Conservation (phyloP, 2,329 filamentous ascomycete genomes). For the Penicillium polonicum region DNA sequence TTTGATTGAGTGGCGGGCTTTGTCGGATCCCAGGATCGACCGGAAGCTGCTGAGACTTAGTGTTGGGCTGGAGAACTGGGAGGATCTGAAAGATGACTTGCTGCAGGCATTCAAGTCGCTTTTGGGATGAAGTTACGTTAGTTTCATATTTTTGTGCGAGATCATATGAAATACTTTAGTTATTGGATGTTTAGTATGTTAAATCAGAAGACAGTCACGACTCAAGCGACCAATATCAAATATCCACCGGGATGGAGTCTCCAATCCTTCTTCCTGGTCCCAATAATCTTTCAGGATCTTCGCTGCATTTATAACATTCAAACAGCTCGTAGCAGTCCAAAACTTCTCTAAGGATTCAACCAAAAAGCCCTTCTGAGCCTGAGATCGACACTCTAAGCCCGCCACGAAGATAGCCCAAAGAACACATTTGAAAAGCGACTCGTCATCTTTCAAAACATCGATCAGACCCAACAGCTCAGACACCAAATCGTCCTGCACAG, state of each 20-base stretch:
- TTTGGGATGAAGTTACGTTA: neutral
- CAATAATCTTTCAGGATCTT: conserved; percentile 31
- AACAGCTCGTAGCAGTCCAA: conserved; percentile 33
- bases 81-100: conserved; percentile 77
- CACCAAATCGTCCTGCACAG: conserved; percentile 22
- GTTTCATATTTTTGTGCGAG: too few species aligned
- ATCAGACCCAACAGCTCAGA: conserved; percentile 28
- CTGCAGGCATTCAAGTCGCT: conserved; percentile 28
- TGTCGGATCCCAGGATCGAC: conserved; percentile 75
- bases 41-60: conserved; percentile 73
- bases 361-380: conserved; percentile 25
- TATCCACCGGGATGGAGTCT: conserved; percentile 27
- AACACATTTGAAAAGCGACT: conserved; percentile 33
- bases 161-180: too few species aligned
- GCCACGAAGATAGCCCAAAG: conserved; percentile 39
- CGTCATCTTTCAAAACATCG: conserved; percentile 23
- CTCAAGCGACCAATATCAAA: conserved; percentile 30
- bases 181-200: neutral
- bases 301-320: conserved; percentile 35
- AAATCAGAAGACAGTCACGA: conserved; percentile 35
- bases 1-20: conserved; percentile 90
- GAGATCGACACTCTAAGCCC: conserved; percentile 30
- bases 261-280: conserved; percentile 14
- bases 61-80: conserved; percentile 78
- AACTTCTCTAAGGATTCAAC: conserved; percentile 28